Conservation (phyloP, 208 protist genomes). For the Trypanosoma congolense region DNA sequence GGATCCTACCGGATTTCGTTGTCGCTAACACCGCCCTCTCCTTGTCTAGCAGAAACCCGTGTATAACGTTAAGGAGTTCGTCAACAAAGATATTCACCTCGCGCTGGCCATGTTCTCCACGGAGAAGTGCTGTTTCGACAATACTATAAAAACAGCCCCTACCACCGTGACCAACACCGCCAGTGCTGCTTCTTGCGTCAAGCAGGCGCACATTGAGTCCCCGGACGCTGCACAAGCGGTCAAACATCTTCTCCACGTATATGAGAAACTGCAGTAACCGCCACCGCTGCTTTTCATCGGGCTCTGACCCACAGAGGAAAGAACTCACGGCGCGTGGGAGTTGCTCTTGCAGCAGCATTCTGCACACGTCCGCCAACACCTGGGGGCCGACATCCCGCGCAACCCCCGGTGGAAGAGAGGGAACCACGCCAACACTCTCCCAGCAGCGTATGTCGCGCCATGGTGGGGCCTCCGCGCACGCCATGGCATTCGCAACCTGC, state of each 20-base stretch:
- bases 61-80: constrained; percentile 6
- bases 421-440: constrained; percentile 8
- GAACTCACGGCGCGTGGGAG: neutral
- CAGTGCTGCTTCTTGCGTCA: neutral
- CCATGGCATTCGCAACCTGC: constrained; percentile 7
- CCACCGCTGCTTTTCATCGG: constrained; percentile 2
- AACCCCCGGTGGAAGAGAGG: neutral
- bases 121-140: neutral
- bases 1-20: neutral
- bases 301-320: constrained; percentile 1
- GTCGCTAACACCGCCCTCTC: neutral
- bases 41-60: constrained; percentile 6
- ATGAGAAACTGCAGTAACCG: constrained; percentile 11
- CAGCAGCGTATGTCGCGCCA: constrained; percentile 1
- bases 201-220: constrained; percentile 4
- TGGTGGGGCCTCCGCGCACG: neutral
- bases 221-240: constrained; percentile 1
- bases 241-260: constrained; percentile 6
- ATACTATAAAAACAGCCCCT: constrained; percentile 14
- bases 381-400: constrained; percentile 7
- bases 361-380: constrained; percentile 5
- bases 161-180: neutral
- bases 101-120: neutral
- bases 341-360: neutral
- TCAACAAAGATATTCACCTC: constrained; percentile 10